A percentile compares a stretch with the other conserved stretches of the same genome.
phyloP scores from a whole-genome alignment of 1,139 yeast species.

The Arxiozyma heterogenica region DNA sequence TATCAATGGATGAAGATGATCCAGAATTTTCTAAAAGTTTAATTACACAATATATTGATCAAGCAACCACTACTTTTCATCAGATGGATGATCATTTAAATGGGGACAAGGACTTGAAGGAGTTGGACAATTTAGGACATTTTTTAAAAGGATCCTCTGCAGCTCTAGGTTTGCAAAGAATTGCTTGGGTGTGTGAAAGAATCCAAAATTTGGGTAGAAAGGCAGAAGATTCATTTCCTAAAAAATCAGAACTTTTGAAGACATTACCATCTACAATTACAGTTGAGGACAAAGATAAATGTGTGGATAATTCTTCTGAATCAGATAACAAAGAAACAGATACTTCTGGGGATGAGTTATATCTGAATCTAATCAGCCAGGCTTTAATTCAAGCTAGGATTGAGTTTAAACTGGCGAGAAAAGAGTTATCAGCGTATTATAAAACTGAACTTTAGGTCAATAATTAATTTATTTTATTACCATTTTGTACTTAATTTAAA shows the following conservation, averaged over 20 bases:
- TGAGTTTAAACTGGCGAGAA: slow-evolving; percentile 49
- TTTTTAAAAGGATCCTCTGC: slow-evolving; percentile 94
- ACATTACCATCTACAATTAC: slow-evolving; percentile 13
- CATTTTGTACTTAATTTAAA: neutral
- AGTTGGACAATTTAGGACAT: slow-evolving; percentile 74
- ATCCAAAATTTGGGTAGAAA: slow-evolving; percentile 81
- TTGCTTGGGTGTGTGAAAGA: slow-evolving; percentile 82
- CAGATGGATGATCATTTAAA: slow-evolving; percentile 55
- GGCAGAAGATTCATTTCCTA: slow-evolving; percentile 32
- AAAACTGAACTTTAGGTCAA: slow-evolving; percentile 37
- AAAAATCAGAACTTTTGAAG: slow-evolving; percentile 17
- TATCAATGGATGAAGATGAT: slow-evolving; percentile 89
- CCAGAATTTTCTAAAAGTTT: slow-evolving; percentile 69
- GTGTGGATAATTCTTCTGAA: slow-evolving; percentile 1
- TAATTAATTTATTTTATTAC: neutral
- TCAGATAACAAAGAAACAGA: slow-evolving; percentile 4
- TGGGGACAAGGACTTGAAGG: slow-evolving; percentile 38
- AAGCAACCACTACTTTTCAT: slow-evolving; percentile 70
- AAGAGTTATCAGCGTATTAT: slow-evolving; percentile 51
- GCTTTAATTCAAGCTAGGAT: slow-evolving; percentile 51
- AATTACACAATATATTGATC: slow-evolving; percentile 78
- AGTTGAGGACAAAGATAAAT: slow-evolving; percentile 11
- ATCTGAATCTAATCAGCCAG: slow-evolving; percentile 32
- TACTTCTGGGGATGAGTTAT: slow-evolving; percentile 5
- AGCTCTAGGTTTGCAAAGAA: slow-evolving; percentile 74